Base-by-base conservation (phyloP, 23 red algal species). In the Gracilariopsis chorda region DNA sequence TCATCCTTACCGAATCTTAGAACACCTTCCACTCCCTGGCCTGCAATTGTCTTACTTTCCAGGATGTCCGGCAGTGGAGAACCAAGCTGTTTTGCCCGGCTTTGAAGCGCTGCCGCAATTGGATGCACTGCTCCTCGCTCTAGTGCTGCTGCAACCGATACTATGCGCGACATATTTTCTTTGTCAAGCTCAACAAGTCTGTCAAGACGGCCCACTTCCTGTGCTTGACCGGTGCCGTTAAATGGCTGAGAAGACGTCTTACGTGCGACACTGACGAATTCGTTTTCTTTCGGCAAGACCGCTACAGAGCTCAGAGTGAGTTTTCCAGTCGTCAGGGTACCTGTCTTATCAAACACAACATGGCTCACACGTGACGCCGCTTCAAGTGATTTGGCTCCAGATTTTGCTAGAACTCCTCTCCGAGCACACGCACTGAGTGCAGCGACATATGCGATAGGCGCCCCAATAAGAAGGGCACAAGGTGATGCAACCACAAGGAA, bases 271-370 rank as follows among this genome's bases (percentile, higher is more conserved):
- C 11, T 87, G 8, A 36, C 43, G 27, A 48, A 48, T 7, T 41
- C 44, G 16, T 68, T 60, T 35, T 32, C 57, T 32, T 3, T 48
- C 28, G 82, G 77, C 67, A 88, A 17, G 55, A 78, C 60, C 61
- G 33, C 48, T 23, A 62, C 75, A 23, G 32, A 95, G 0, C 44
- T 61, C 30, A 98, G 71, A 7, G 55, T 64, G 3, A 92, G 83
- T 20, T 69, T 49, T n/a, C 96, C 96, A 4, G 67, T 95, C 20
- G 96, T 98, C 36, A 98, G 87, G 37, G 96, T 98, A 65, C 96
- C 96, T 7, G 96, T 98, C 87, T 98, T 98, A 71, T 98, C 96
- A 84, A 98, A 98, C 9, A 89, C 96, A 59, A 98, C 84, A 49
- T 83, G 57, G 7, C 44, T 51, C 0, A 63, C 78, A 45, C 58